phyloP scores from a whole-genome alignment of 345 rosid genomes.

The Turnera subulata region DNA sequence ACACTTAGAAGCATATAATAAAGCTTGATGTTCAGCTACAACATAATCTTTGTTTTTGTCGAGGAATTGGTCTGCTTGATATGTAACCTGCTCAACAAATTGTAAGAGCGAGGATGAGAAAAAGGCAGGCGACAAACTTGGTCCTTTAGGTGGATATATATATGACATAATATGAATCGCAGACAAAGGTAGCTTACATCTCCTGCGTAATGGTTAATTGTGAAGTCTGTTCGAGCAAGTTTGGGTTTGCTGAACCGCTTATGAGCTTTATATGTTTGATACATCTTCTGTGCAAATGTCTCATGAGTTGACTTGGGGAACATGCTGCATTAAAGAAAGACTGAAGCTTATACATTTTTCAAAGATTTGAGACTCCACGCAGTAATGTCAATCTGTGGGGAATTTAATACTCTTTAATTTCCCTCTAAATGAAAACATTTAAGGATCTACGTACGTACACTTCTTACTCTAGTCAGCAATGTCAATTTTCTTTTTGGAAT shows the following conservation, averaged over 20 bases:
- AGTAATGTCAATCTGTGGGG: no score
- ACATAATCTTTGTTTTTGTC: conserved; percentile 80
- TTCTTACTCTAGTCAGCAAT: neutral
- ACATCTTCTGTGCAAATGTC: conserved; percentile 75
- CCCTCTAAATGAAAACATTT: neutral
- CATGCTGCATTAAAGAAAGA: conserved; percentile 45
- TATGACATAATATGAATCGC: conserved; percentile 5
- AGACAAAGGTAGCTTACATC: conserved; percentile 40
- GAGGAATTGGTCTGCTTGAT: conserved; percentile 66
- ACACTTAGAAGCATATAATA: conserved; percentile 55
- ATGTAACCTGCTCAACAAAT: conserved; percentile 45
- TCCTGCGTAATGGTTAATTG: conserved; percentile 76
- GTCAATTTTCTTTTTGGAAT: no score
- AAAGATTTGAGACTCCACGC: no score
- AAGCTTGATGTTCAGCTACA: conserved; percentile 76
- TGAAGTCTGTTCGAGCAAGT: conserved; percentile 64
- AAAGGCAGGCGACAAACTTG: no score
- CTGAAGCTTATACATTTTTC: no score
- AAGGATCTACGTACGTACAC: no score
- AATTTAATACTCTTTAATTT: no score
- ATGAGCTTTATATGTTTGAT: conserved; percentile 65
- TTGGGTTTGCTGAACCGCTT: conserved; percentile 77
- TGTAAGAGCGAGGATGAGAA: conserved; percentile 14
- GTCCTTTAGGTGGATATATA: no score
- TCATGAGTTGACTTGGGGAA: conserved; percentile 83